These are phyloP conservation scores for Cryptococcus depauperatus DNA, from an alignment of 1,284 basidiomycete species.

Conservation along the genomic window DNA sequence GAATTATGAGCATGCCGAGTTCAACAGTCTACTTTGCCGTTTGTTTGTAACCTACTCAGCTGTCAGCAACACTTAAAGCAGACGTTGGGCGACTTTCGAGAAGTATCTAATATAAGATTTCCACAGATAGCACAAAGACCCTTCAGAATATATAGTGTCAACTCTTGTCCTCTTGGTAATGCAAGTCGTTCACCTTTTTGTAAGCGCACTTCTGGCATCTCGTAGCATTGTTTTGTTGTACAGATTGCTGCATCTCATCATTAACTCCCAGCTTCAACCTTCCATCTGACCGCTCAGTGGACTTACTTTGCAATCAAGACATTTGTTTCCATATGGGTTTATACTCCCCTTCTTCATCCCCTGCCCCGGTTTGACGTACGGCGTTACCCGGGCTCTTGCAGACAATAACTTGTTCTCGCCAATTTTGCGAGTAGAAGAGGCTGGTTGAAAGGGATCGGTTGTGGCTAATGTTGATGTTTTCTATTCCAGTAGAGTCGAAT, in stretches of 20 bases:
- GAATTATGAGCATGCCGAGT: neutral
- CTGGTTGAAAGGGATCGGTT: conserved; percentile 40
- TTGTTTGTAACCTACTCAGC: conserved; percentile 36
- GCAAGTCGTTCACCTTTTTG: conserved; percentile 34
- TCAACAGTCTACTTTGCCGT: conserved; percentile 25
- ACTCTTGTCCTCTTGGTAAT: neutral
- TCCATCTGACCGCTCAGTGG: neutral
- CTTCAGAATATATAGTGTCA: conserved; percentile 5
- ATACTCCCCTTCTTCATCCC: conserved; percentile 22
- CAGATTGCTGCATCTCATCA: conserved; percentile 19
- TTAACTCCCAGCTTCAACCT: neutral
- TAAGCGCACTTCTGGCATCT: conserved; percentile 46
- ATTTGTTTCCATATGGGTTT: conserved; percentile 43
- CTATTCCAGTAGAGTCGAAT: conserved; percentile 14
- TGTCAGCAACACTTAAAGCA: conserved; percentile 1
- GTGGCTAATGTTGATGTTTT: conserved; percentile 41
- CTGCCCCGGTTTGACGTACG: conserved; percentile 32
- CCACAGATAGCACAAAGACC: conserved; percentile 45
- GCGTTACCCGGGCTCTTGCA: conserved; percentile 30
- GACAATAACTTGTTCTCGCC: conserved; percentile 46
- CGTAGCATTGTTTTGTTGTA: conserved; percentile 40
- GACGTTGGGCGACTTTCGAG: conserved; percentile 18
- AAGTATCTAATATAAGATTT: conserved; percentile 37
- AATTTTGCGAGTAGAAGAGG: conserved; percentile 42
- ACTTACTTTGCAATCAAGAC: conserved; percentile 44